These are phyloP conservation scores for Calonectria pseudoturangicola DNA, from an alignment of 2,329 filamentous ascomycete genomes.

Conservation along the genomic window DNA sequence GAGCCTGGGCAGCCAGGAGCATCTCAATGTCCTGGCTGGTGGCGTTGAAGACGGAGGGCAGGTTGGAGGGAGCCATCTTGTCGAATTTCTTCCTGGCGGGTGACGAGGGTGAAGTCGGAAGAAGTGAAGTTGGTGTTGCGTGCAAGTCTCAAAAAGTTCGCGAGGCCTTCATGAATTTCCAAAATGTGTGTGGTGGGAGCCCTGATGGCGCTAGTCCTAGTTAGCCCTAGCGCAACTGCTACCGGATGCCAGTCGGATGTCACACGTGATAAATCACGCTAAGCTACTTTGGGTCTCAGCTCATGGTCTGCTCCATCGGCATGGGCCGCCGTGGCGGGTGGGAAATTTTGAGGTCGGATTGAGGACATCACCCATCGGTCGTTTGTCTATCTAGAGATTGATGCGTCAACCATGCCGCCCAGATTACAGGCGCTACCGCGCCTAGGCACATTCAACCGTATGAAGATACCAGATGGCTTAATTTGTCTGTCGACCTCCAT, in stretches of 20 bases:
- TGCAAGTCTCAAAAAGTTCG: constrained; percentile 65
- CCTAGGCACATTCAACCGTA: constrained; percentile 77
- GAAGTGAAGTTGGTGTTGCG: constrained; percentile 53
- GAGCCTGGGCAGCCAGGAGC: constrained; percentile 96
- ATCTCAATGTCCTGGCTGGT: constrained; percentile 99
- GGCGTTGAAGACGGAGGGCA: constrained; percentile 96
- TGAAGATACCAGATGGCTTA: constrained; percentile 52
- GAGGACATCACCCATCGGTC: constrained; percentile 48
- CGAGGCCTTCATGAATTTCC: constrained; percentile 60
- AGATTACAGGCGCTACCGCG: constrained; percentile 78
- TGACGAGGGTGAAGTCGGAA: constrained; percentile 55
- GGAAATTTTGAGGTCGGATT: constrained; percentile 61
- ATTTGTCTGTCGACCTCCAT: background rate
- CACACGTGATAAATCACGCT: constrained; percentile 58
- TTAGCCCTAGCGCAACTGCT: background rate
- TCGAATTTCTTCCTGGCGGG: constrained; percentile 65
- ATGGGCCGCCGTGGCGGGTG: constrained; percentile 45
- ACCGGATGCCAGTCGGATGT: background rate
- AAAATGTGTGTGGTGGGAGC: constrained; percentile 64
- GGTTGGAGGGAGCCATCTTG: constrained; percentile 97
- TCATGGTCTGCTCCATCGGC: constrained; percentile 20
- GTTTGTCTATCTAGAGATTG: constrained; percentile 48
- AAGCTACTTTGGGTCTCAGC: constrained; percentile 41
- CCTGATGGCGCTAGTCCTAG: constrained; percentile 56
- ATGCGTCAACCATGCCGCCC: constrained; percentile 76